Conservation (phyloP, 139 green algal genomes). For the Mesotaenium endlicherianum region DNA sequence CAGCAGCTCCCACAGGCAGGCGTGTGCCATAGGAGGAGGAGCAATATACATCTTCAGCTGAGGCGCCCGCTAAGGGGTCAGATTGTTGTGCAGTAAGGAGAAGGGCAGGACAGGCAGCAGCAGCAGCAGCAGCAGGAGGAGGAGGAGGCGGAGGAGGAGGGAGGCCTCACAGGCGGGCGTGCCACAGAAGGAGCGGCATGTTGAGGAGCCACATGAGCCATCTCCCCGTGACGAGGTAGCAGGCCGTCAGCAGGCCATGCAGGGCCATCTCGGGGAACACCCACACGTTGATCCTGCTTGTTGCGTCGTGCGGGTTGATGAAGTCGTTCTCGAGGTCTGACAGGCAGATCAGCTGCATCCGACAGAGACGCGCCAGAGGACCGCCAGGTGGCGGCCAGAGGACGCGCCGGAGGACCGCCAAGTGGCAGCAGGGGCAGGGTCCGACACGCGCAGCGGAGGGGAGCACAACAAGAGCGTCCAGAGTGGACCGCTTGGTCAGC, state of each 20-base stretch:
- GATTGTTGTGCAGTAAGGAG: no score
- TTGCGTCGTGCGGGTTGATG: constrained; percentile 82
- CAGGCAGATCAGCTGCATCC: constrained; percentile 69
- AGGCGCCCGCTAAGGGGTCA: background rate
- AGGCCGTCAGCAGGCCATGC: constrained; percentile 1
- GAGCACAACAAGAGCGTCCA: no score
- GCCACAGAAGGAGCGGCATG: constrained; percentile 46
- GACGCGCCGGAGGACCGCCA: no score
- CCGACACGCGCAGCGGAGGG: no score
- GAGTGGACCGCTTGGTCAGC: no score
- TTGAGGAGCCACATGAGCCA: constrained; percentile 49
- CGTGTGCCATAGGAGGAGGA: no score
- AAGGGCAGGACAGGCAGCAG: no score
- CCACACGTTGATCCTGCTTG: constrained; percentile 67
- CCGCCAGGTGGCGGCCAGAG: no score
- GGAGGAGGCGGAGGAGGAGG: background rate
- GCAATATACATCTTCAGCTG: background rate
- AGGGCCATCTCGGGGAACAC: constrained; percentile 58
- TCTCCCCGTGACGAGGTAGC: constrained; percentile 15
- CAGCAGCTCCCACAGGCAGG: no score
- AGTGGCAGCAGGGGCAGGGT: no score
- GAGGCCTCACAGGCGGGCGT: constrained; percentile 45
- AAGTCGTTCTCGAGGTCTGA: constrained; percentile 83
- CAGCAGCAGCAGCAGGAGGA: background rate
- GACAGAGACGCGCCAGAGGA: background rate